Evolutionary conservation across 768 basidiomycete genomes (phyloP).

Genomic region (Lactifluus pinguis): DNA sequence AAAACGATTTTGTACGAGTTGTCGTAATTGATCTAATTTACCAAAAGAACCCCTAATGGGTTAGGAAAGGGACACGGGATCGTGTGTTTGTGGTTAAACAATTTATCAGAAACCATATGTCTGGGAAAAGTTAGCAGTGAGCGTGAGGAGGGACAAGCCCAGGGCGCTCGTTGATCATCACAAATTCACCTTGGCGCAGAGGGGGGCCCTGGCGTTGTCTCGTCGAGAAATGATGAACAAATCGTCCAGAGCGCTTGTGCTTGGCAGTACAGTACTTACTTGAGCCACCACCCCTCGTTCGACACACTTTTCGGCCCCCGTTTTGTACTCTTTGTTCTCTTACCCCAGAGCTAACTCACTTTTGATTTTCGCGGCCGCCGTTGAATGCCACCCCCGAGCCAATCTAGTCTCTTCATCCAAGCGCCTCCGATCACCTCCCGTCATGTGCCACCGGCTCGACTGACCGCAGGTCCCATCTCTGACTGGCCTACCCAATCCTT

Average conservation of each 20-base stretch:
- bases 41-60: background rate
- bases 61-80: too few species aligned
- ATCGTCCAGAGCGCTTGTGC: background rate
- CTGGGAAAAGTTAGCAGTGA: too few species aligned
- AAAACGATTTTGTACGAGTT: too few species aligned
- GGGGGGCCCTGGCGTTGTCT: background rate
- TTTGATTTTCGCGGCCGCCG: slow-evolving; percentile 10
- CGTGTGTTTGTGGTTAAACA: background rate
- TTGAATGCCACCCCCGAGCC: background rate
- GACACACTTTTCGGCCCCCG: slow-evolving; percentile 14
- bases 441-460: background rate
- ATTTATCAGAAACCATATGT: background rate
- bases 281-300: background rate
- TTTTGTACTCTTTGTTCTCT: background rate
- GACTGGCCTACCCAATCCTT: slow-evolving; percentile 6
- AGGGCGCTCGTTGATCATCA: background rate
- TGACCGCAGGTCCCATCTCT: background rate
- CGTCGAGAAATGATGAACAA: background rate
- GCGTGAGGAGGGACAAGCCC: background rate
- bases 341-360: background rate
- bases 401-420: slow-evolving; percentile 1
- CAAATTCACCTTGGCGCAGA: slow-evolving; percentile 2
- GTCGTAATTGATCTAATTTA: too few species aligned
- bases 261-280: background rate
- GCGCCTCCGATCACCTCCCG: slow-evolving; percentile 5